Conservation (phyloP, 768 basidiomycete genomes). For the Goffeauzyma gilvescens region DNA sequence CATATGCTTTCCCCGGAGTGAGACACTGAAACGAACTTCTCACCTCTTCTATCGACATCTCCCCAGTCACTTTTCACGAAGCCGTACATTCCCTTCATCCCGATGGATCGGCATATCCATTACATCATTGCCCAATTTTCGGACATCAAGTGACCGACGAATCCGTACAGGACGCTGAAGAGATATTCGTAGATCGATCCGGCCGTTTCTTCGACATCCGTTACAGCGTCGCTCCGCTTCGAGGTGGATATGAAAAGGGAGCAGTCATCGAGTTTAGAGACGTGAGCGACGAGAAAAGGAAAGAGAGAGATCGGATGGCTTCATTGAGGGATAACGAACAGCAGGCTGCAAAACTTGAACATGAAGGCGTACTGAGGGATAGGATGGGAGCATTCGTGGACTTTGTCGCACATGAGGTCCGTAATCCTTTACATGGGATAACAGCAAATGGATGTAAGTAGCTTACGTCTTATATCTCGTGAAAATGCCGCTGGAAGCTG, state of each 20-base stretch:
- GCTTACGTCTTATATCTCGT: background rate
- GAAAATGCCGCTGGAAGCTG: background rate
- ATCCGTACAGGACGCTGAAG: background rate
- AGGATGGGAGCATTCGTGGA: conserved; percentile 6
- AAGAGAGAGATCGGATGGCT: conserved; percentile 2
- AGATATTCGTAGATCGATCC: conserved; percentile 1
- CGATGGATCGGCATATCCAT: background rate
- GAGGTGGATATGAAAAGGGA: conserved; percentile 5
- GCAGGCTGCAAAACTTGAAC: conserved; percentile 1
- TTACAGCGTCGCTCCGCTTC: conserved; percentile 4
- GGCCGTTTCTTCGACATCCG: conserved; percentile 3
- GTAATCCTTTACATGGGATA: conserved; percentile 8
- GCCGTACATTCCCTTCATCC: conserved; percentile 4
- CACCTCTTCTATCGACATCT: no score
- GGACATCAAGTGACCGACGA: background rate
- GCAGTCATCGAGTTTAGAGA: conserved; percentile 8
- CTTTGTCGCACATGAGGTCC: conserved; percentile 7
- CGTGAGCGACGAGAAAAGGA: background rate
- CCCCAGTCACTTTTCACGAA: conserved; percentile 4
- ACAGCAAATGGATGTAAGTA: conserved; percentile 2
- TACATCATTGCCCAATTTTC: conserved; percentile 3
- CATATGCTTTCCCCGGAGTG: no score
- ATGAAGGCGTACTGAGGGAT: background rate
- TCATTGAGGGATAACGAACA: conserved; percentile 1
- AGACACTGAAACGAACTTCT: no score